These are phyloP conservation scores for Sugiyamaella qingdaonensis DNA, from an alignment of 805 yeast genomes.

Conservation along the genomic window DNA sequence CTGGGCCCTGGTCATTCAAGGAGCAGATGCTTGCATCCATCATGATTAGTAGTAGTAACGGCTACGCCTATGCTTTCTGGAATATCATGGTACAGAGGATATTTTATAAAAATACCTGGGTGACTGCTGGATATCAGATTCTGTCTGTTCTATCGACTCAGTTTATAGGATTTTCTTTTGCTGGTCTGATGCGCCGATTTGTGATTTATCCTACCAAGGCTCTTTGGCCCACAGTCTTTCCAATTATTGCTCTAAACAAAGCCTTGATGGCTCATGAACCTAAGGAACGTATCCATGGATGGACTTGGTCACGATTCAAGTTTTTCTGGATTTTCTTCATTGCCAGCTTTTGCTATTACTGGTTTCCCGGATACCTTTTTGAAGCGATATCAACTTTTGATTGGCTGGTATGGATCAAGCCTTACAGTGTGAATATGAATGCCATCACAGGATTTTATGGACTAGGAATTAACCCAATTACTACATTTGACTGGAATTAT, in stretches of 20 bases:
- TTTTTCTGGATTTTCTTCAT: conserved; percentile 40
- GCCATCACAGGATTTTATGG: conserved; percentile 50
- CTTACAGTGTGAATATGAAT: conserved; percentile 49
- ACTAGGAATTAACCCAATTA: conserved; percentile 44
- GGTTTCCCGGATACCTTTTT: conserved; percentile 59
- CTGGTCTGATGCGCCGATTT: conserved; percentile 52
- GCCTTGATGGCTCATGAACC: conserved; percentile 36
- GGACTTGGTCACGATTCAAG: conserved; percentile 51
- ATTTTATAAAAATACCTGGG: conserved; percentile 29
- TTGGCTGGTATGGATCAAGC: conserved; percentile 60
- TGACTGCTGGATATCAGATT: conserved; percentile 42
- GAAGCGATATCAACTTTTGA: conserved; percentile 52
- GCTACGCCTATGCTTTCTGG: conserved; percentile 13
- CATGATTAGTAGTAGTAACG: conserved; percentile 7
- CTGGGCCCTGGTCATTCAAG: conserved; percentile 59
- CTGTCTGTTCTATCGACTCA: conserved; percentile 46
- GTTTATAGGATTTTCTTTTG: conserved; percentile 50
- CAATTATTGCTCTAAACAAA: conserved; percentile 50
- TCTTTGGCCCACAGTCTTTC: conserved; percentile 52
- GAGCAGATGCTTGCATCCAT: conserved; percentile 62
- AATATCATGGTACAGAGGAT: conserved; percentile 21
- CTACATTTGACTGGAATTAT: conserved; percentile 44
- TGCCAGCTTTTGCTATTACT: conserved; percentile 46
- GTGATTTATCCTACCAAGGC: conserved; percentile 43
- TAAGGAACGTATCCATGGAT: conserved; percentile 37